Evolutionary conservation across 805 yeast species (phyloP).

Genomic region (Isabelozyma rhagii): DNA sequence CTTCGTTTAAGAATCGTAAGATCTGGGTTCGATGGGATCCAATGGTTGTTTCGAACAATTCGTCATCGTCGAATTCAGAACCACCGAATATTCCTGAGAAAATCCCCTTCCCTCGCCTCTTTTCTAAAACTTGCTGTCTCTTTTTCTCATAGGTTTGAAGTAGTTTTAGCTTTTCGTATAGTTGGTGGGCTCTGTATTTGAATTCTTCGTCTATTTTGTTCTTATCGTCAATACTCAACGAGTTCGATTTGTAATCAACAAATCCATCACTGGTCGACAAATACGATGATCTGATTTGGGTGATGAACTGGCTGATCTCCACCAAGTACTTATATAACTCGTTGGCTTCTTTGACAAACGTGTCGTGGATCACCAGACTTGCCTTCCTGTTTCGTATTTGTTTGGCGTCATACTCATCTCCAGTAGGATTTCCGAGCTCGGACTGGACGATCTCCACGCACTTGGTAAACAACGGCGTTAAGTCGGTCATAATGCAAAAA

Average conservation of each 20-base stretch:
- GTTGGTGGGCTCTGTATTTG: constrained; percentile 48
- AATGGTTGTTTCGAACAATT: constrained; percentile 34
- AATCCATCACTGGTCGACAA: constrained; percentile 19
- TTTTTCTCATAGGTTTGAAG: constrained; percentile 51
- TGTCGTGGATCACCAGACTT: constrained; percentile 24
- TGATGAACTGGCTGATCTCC: constrained; percentile 29
- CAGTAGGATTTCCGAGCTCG: constrained; percentile 18
- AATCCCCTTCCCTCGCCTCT: constrained; percentile 12
- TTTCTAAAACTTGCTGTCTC: constrained; percentile 26
- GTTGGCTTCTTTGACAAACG: constrained; percentile 38
- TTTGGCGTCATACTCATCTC: constrained; percentile 3
- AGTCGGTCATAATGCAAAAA: constrained; percentile 38
- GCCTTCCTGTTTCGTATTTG: constrained; percentile 4
- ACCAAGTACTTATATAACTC: constrained; percentile 31
- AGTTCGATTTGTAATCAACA: constrained; percentile 3
- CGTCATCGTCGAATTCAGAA: constrained; percentile 32
- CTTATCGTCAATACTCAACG: constrained; percentile 45
- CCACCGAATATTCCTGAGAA: constrained; percentile 15
- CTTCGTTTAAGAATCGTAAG: constrained; percentile 44
- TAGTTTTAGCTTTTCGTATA: constrained; percentile 48
- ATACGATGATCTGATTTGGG: constrained; percentile 22
- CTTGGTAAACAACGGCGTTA: constrained; percentile 46
- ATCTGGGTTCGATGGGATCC: constrained; percentile 47
- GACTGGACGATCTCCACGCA: constrained; percentile 44
- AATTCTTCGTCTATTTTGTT: constrained; percentile 56